These are phyloP conservation scores for Grigorovia jiainica DNA, from an alignment of 805 yeast species.

Conservation along the genomic window DNA sequence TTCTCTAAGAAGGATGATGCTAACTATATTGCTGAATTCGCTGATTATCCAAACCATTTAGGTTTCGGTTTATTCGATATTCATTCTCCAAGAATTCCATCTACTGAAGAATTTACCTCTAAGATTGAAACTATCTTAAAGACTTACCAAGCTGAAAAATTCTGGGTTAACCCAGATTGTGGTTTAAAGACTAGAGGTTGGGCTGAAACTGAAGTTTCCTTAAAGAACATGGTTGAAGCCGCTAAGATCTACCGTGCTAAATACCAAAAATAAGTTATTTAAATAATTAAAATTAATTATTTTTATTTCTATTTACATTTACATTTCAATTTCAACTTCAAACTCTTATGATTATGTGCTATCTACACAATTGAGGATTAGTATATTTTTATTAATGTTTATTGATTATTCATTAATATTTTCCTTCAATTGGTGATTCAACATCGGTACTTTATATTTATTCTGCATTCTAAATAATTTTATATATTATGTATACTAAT, in stretches of 20 bases:
- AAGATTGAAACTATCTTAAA: conserved; percentile 91
- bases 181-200: conserved; percentile 99
- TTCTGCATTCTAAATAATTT: conserved; percentile 7
- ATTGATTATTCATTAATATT: neutral
- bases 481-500: conserved; percentile 10
- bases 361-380: conserved; percentile 8
- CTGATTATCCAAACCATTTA: conserved; percentile 98
- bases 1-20: conserved; percentile 99
- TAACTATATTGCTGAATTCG: conserved; percentile 93
- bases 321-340: conserved; percentile 4
- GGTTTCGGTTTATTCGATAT: conserved; percentile 99
- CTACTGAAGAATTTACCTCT: conserved; percentile 89
- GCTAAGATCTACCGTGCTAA: conserved; percentile 87
- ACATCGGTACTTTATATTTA: conserved; percentile 22
- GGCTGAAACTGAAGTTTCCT: conserved; percentile 92
- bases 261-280: conserved; percentile 23
- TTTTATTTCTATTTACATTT: conserved; percentile 2
- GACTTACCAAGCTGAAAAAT: conserved; percentile 94
- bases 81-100: conserved; percentile 99
- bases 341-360: conserved; percentile 7
- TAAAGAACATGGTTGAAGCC: conserved; percentile 98
- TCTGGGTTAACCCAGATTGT: conserved; percentile 99
- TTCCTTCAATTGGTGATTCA: conserved; percentile 18
- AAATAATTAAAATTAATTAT: neutral
- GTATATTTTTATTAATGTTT: conserved; percentile 1